Percentiles rank a stretch among this genome's conserved stretches.
These are phyloP conservation scores for Pisolithus sp. DNA, from an alignment of 768 basidiomycete species.

Conservation along the genomic window DNA sequence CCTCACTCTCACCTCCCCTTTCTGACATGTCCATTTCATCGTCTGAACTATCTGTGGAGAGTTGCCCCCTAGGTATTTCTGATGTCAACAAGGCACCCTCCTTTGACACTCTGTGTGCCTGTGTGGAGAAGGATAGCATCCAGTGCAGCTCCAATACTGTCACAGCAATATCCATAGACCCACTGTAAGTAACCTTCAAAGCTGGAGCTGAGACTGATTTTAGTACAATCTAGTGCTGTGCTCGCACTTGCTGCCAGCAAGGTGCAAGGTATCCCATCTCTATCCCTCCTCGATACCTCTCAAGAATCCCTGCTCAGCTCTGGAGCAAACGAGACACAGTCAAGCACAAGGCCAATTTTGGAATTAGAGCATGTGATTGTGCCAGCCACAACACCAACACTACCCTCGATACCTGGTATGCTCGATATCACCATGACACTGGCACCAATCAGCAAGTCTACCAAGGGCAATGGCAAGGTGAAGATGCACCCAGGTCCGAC, in stretches of 20 bases:
- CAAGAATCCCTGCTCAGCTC: background rate
- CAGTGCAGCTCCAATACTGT: too few species aligned
- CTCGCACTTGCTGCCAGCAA: background rate
- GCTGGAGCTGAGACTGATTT: too few species aligned
- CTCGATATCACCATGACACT: background rate
- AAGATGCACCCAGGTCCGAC: background rate
- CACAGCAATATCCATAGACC: background rate
- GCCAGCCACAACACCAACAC: background rate
- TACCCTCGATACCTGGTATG: background rate
- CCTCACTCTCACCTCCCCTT: too few species aligned
- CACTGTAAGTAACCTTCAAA: too few species aligned
- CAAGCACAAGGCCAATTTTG: background rate
- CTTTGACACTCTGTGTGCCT: too few species aligned
- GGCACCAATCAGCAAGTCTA: background rate
- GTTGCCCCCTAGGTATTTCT: too few species aligned
- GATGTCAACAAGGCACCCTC: too few species aligned
- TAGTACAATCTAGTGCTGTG: background rate
- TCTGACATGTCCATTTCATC: too few species aligned
- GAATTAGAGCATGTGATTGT: background rate
- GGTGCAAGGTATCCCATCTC: background rate
- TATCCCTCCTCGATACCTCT: background rate
- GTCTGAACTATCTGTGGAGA: too few species aligned
- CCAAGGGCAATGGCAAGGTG: background rate
- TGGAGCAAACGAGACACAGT: background rate
- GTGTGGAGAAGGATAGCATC: too few species aligned